phyloP scores from a whole-genome alignment of 1,139 yeast species.

The Kodamaea ohmeri region DNA sequence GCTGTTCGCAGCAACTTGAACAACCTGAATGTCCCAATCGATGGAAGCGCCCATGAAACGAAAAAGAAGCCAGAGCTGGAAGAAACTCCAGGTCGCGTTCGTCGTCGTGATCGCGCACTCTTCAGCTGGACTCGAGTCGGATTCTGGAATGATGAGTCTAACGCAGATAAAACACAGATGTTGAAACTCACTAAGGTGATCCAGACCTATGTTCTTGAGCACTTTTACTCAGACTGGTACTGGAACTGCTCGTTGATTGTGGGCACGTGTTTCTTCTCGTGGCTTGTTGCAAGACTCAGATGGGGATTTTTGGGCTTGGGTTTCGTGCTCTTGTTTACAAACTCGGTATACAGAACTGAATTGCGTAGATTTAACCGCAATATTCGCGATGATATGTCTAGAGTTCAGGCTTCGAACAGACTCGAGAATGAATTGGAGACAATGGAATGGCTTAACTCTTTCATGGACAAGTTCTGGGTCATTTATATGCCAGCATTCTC shows the following conservation, averaged over 20 bases:
- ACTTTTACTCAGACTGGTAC: conserved; percentile 68
- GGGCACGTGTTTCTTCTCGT: conserved; percentile 71
- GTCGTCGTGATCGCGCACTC: conserved; percentile 21
- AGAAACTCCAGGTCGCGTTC: conserved; percentile 1
- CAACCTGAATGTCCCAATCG: conserved; percentile 23
- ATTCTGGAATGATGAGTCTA: conserved; percentile 31
- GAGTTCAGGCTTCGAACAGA: conserved; percentile 57
- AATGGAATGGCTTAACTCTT: conserved; percentile 77
- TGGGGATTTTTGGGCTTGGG: conserved; percentile 57
- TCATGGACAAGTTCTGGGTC: conserved; percentile 78
- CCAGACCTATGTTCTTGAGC: conserved; percentile 64
- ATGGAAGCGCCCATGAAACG: conserved; percentile 21
- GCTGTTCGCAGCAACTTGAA: conserved; percentile 20
- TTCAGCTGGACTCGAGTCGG: conserved; percentile 46
- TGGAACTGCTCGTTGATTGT: conserved; percentile 62
- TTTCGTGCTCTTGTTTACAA: conserved; percentile 56
- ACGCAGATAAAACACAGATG: conserved; percentile 26
- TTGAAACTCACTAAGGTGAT: conserved; percentile 31
- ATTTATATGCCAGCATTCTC: conserved; percentile 83
- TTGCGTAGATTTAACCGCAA: conserved; percentile 71
- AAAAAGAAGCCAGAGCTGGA: conserved; percentile 15
- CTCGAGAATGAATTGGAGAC: conserved; percentile 65
- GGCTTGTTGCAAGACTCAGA: conserved; percentile 57
- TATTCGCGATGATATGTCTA: conserved; percentile 68
- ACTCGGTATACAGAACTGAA: conserved; percentile 67